Conservation (phyloP, 345 rosid genomes). For the Clausena lansium region DNA sequence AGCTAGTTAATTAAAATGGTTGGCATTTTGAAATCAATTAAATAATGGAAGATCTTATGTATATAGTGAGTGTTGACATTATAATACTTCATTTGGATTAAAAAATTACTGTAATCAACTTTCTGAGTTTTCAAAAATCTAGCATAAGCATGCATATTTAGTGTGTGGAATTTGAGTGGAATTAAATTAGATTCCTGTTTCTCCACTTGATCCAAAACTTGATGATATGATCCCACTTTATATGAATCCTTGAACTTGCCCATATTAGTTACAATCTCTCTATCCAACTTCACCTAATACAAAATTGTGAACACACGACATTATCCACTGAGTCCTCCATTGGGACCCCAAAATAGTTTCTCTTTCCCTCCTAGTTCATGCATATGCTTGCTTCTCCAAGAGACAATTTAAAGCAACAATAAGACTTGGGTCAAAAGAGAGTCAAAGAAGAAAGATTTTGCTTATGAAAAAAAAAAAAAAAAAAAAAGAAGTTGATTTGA, state of each 20-base stretch:
- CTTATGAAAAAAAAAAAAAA: constrained; percentile 19
- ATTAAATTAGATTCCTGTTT: constrained; percentile 1
- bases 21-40: no score
- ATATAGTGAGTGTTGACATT: neutral
- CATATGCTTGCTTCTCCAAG: constrained; percentile 44
- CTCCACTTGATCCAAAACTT: constrained; percentile 27
- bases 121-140: neutral
- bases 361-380: constrained; percentile 41
- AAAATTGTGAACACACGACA: constrained; percentile 25
- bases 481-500: constrained; percentile 22
- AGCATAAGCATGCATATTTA: neutral
- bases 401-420: constrained; percentile 14
- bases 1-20: no score
- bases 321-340: constrained; percentile 26
- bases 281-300: constrained; percentile 34
- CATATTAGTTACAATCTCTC: constrained; percentile 34
- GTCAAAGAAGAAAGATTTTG: constrained; percentile 37
- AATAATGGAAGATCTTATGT: no score
- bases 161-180: neutral
- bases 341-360: constrained; percentile 29
- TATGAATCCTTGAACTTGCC: constrained; percentile 73
- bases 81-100: neutral
- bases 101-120: neutral
- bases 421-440: constrained; percentile 43
- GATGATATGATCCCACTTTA: constrained; percentile 33